Base-by-base conservation (phyloP, 306 rosid species). In the Alnus rubra region DNA sequence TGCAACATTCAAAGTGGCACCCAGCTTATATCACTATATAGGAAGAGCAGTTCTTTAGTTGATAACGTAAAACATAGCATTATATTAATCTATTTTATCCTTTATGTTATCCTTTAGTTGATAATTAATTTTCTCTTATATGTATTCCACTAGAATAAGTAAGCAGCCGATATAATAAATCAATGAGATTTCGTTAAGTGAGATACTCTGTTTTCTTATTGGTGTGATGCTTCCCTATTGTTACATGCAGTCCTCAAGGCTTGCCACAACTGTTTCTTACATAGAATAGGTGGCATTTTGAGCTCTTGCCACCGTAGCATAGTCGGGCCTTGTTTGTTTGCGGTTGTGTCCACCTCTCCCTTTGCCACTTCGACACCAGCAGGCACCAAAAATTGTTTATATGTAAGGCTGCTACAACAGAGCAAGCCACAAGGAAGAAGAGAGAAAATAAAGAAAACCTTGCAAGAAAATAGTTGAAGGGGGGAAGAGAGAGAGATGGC, bases 1-100 rank as follows among this genome's bases (percentile, higher is more conserved):
- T 44, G 98, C 98, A 77, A 94, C 98, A 77, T 94, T 94, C 71
- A 94, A 2, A 65, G 97, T 83, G 31, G 98, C 98, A 69, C 98
- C 98, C 71, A 89, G 83, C 28, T 23, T 23, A 23, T 23, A 23
- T 23, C 28, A 23, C 28, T 23, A 23, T 23, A 23, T 23, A 23
- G 28, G 28, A 23, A 23, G 28, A 23, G 28, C 0, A 23, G 28
- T 23, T 23, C 28, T 23, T 23, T 23, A 23, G 28, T 23, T 23
- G 28, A 23, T 23, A 23, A 23, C 28, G 28, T 23, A 23, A 23
- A 23, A 79, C 98, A 23, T 0, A 23, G 28, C 28, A 23, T 23
- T 23, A 23, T 23, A 23, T 23, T 23, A 23, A 23, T 23, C 28
- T 23, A 23, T 23, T 23, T 23, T 0, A 23, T 23, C 28, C 28